Evolutionary conservation across 768 basidiomycete species (phyloP).

Genomic region (Lentinula sp.): DNA sequence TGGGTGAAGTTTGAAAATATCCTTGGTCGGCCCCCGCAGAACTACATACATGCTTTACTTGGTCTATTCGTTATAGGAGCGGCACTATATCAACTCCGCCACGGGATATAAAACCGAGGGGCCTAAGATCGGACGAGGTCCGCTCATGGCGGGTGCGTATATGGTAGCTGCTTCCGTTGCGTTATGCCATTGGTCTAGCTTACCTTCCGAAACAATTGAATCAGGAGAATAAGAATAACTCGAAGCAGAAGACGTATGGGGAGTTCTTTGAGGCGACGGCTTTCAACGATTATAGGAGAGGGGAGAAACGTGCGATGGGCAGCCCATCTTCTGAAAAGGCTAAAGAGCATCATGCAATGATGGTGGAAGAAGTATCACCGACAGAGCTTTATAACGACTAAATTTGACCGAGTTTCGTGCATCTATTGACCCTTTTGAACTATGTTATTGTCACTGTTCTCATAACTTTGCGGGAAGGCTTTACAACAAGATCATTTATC

Average conservation of each 20-base stretch:
- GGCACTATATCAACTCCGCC: constrained; percentile 41
- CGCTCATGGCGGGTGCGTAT: constrained; percentile 26
- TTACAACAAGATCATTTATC: too few species aligned
- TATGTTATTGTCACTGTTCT: too few species aligned
- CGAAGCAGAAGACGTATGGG: not conserved
- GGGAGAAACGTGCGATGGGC: not conserved
- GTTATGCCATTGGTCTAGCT: constrained; percentile 34
- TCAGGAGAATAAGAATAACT: constrained; percentile 26
- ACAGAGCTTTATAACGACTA: not conserved
- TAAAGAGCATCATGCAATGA: not conserved
- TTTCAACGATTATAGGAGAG: not conserved
- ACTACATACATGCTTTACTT: constrained; percentile 52
- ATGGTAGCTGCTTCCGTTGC: constrained; percentile 32
- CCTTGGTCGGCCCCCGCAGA: constrained; percentile 39
- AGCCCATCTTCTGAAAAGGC: not conserved
- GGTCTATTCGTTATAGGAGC: constrained; percentile 45
- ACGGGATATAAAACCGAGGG: constrained; percentile 44
- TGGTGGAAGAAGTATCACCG: not conserved
- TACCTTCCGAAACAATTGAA: constrained; percentile 41
- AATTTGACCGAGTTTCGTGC: too few species aligned
- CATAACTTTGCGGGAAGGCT: too few species aligned
- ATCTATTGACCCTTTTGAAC: too few species aligned
- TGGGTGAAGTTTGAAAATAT: constrained; percentile 36
- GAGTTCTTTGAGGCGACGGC: not conserved
- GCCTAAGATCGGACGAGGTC: constrained; percentile 38